Base-by-base conservation (phyloP, 2,329 filamentous ascomycete species). In the Penicillium hesseltinei region DNA sequence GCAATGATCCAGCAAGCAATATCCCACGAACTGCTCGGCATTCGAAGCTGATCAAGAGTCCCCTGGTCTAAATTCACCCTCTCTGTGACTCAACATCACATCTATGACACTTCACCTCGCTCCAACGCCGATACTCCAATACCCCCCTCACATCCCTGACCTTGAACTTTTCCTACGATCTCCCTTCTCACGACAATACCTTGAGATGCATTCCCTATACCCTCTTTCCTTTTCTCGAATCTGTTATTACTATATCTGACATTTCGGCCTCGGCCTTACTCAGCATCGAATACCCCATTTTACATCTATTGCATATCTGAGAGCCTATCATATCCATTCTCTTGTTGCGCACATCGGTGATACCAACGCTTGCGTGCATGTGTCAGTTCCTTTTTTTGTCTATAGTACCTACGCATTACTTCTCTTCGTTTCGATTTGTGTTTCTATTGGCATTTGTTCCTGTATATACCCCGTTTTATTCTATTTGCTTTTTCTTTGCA, bases 31-130 rank as follows among this genome's bases (percentile, higher is more conserved):
- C 54, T 46, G 29, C 54, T 35, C 58, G 55, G 23, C 58, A 63
- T 23, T 57, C 58, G 27, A 60, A 57, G 54, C 56, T 65, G 49
- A 52, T 63, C 39, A 58, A 57, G 56, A 38, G 23, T n/a, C n/a
- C 54, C 21, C 23, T 31, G 25, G 40, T 53, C 38, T 57, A 47
- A 42, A 10, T 33, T 4, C 6, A 17, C n/a, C 40, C 23, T 13
- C 19, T 15, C 27, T 51, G 38, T 51, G 48, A 25, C 48, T 38
- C 42, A 47, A 39, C 31, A 31, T 53, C 31, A 31, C 33, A 45
- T 31, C 19, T 17, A 43, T 29, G n/a, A 19, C 39, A 7, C 9
- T 44, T 23, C 6, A 19, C 15, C 31, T 35, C 15, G 8, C n/a
- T 31, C 15, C 25, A 23, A 27, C 21, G 27, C 9, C 27, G 19